These are phyloP conservation scores for Parathielavia appendiculata DNA, from an alignment of 495 filamentous ascomycete species.

Conservation along the genomic window DNA sequence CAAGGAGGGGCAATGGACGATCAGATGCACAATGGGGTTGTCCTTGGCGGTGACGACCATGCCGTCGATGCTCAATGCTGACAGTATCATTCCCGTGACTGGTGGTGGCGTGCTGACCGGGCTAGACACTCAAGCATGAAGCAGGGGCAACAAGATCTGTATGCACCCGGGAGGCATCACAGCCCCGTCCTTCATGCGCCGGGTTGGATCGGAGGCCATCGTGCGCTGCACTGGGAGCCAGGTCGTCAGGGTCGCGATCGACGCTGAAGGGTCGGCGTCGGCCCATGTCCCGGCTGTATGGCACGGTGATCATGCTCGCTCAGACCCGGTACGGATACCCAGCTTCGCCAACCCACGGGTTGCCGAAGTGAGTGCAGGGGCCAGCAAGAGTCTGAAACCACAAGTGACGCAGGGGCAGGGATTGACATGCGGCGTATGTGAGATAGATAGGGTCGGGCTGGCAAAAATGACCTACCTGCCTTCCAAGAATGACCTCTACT, in stretches of 20 bases:
- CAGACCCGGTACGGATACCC: slow-evolving; percentile 10
- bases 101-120: not conserved
- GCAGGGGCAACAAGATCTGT: slow-evolving; percentile 4
- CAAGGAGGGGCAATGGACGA: not conserved
- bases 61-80: not conserved
- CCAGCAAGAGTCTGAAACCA: slow-evolving; percentile 17
- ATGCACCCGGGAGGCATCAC: not conserved
- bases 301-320: slow-evolving; percentile 26
- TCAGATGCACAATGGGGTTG: not conserved
- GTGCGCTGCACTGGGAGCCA: not conserved
- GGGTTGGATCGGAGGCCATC: not conserved
- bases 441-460: too few species aligned
- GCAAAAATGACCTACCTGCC: too few species aligned
- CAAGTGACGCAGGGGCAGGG: slow-evolving; percentile 2
- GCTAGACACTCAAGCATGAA: not conserved
- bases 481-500: too few species aligned
- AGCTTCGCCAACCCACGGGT: not conserved
- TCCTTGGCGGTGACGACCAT: not conserved
- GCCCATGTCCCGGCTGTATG: slow-evolving; percentile 11
- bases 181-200: slow-evolving; percentile 8
- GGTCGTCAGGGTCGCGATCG: not conserved
- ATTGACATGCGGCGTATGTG: too few species aligned
- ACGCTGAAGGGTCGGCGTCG: not conserved
- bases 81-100: not conserved
- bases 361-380: not conserved